phyloP scores from a whole-genome alignment of 2,329 filamentous ascomycete genomes.

The Akanthomyces dipterigenus region DNA sequence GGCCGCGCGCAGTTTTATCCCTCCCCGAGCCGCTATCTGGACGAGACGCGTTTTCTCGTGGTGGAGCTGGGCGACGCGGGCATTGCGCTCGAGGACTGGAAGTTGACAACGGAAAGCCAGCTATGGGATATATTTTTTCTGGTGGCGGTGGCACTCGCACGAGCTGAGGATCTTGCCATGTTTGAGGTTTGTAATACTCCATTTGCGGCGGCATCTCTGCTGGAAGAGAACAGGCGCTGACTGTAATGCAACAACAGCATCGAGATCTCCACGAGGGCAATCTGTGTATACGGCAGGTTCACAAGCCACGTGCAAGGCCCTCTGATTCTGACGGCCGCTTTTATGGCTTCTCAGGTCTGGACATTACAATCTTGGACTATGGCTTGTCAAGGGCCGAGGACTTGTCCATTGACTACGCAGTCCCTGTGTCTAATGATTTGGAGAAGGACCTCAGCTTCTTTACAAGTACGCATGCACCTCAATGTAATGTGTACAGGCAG shows the following conservation, averaged over 20 bases:
- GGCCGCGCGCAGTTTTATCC: constrained; percentile 55
- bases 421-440: constrained; percentile 48
- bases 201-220: not conserved
- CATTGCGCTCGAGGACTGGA: constrained; percentile 51
- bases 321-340: constrained; percentile 34
- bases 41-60: constrained; percentile 52
- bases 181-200: constrained; percentile 47
- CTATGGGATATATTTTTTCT: constrained; percentile 59
- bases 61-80: constrained; percentile 60
- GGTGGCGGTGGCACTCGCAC: constrained; percentile 51
- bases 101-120: constrained; percentile 41
- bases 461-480: constrained; percentile 50
- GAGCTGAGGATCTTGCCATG: constrained; percentile 49
- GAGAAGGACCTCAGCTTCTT: constrained; percentile 55
- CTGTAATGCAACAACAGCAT: constrained; percentile 37
- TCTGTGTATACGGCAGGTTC: constrained; percentile 46
- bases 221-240: not conserved
- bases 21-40: constrained; percentile 52
- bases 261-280: constrained; percentile 62
- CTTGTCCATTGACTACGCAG: constrained; percentile 27
- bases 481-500: constrained; percentile 56
- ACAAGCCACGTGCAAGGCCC: constrained; percentile 26
- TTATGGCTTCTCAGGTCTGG: constrained; percentile 50
- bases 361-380: constrained; percentile 60
- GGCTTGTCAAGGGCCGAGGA: constrained; percentile 54